Conservation (phyloP, 192 early-diverging fungal species). For the Dissophora globulifera region DNA sequence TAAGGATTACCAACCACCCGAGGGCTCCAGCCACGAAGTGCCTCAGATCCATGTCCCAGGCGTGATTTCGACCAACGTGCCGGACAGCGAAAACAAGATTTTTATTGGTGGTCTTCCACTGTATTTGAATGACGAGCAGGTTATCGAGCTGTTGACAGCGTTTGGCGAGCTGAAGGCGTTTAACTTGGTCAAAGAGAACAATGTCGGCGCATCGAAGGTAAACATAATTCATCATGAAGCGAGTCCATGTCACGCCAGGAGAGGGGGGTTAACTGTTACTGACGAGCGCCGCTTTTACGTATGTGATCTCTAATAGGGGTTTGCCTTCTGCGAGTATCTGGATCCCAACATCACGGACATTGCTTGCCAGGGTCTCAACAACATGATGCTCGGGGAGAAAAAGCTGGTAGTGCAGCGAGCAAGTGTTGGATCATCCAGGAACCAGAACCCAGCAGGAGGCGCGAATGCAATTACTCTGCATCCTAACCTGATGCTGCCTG, state of each 20-base stretch:
- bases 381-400: constrained; percentile 94
- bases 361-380: constrained; percentile 94
- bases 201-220: constrained; percentile 81
- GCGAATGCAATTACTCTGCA: constrained; percentile 59
- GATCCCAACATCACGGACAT: constrained; percentile 91
- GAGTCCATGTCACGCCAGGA: too few species aligned
- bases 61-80: constrained; percentile 89
- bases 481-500: constrained; percentile 58
- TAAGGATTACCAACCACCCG: constrained; percentile 87
- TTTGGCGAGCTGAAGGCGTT: constrained; percentile 96
- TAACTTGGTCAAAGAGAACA: constrained; percentile 90
- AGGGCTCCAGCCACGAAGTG: constrained; percentile 57
- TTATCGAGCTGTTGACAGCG: constrained; percentile 90
- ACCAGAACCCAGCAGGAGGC: constrained; percentile 45
- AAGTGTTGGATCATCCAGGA: constrained; percentile 80
- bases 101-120: constrained; percentile 93
- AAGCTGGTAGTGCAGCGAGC: constrained; percentile 96
- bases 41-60: constrained; percentile 76
- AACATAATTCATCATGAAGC: too few species aligned
- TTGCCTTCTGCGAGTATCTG: constrained; percentile 96
- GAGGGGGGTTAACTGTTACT: too few species aligned
- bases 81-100: constrained; percentile 92
- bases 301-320: constrained; percentile 78
- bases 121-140: constrained; percentile 91
- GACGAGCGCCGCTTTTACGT: too few species aligned